phyloP scores from a whole-genome alignment of 768 basidiomycete species.

The Tephrocybe sp. region DNA sequence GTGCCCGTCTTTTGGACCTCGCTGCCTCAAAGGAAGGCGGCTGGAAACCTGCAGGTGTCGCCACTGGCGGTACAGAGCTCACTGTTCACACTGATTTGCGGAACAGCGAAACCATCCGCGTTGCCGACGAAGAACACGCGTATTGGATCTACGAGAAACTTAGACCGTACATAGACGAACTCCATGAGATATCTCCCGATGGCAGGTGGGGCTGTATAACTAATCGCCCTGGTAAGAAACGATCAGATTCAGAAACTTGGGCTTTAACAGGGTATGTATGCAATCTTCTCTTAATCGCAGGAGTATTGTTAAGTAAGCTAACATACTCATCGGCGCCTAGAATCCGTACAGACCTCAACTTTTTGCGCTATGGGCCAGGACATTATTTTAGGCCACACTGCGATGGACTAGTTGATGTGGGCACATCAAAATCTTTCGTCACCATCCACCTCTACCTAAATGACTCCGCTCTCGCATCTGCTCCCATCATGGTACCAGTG shows the following conservation, averaged over 20 bases:
- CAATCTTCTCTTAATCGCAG: too few species aligned
- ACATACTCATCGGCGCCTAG: conserved; percentile 16
- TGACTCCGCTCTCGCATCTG: conserved; percentile 19
- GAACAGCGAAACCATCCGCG: conserved; percentile 36
- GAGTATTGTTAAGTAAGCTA: too few species aligned
- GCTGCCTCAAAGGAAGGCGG: conserved; percentile 28
- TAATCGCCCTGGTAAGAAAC: conserved; percentile 20
- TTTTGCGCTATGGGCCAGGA: conserved; percentile 40
- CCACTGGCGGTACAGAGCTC: conserved; percentile 25
- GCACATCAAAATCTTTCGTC: conserved; percentile 35
- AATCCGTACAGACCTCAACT: conserved; percentile 36
- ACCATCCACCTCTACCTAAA: conserved; percentile 43
- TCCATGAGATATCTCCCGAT: conserved; percentile 28
- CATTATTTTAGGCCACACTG: conserved; percentile 39
- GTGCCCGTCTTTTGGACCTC: conserved; percentile 32
- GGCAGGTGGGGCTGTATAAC: conserved; percentile 32
- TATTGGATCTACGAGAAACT: conserved; percentile 32
- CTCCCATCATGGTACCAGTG: neutral
- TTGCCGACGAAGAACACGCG: conserved; percentile 31
- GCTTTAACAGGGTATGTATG: conserved; percentile 32
- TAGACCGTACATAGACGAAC: conserved; percentile 35
- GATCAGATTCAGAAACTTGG: conserved; percentile 25
- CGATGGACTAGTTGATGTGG: conserved; percentile 32
- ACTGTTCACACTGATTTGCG: conserved; percentile 35
- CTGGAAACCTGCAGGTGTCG: conserved; percentile 37